A percentile compares a stretch with the other conserved stretches of the same genome.
Conservation (phyloP, 208 protist species). For the Naegleria fowleri region DNA sequence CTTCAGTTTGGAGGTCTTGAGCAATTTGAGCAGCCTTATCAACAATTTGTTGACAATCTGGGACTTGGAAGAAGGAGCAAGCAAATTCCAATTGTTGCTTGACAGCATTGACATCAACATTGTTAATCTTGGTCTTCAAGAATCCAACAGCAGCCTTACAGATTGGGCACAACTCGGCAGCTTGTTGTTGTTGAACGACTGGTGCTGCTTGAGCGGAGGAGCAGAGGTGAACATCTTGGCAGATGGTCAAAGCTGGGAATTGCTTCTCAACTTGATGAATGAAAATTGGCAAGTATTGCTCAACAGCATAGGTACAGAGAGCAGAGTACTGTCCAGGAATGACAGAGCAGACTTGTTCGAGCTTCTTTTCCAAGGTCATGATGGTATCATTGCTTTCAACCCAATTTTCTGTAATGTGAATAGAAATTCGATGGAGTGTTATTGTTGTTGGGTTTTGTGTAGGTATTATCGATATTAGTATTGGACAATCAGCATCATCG, state of each 20-base stretch:
- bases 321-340: neutral
- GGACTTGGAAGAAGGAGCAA: neutral
- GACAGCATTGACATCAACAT: neutral
- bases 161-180: neutral
- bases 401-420: neutral
- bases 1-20: neutral
- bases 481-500: no score
- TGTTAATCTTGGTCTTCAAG: neutral
- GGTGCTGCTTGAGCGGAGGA: neutral
- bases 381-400: slow-evolving; percentile 6
- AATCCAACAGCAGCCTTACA: neutral
- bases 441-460: no score
- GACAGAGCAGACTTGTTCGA: neutral
- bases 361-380: neutral
- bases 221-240: neutral
- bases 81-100: neutral
- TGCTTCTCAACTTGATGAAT: neutral
- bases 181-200: neutral
- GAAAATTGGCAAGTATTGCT: neutral
- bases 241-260: neutral
- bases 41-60: neutral
- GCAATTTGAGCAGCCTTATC: neutral
- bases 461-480: no score
- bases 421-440: no score
- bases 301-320: neutral